Conservation (phyloP, 2,329 filamentous ascomycete genomes). For the Waltergamsia citrina region DNA sequence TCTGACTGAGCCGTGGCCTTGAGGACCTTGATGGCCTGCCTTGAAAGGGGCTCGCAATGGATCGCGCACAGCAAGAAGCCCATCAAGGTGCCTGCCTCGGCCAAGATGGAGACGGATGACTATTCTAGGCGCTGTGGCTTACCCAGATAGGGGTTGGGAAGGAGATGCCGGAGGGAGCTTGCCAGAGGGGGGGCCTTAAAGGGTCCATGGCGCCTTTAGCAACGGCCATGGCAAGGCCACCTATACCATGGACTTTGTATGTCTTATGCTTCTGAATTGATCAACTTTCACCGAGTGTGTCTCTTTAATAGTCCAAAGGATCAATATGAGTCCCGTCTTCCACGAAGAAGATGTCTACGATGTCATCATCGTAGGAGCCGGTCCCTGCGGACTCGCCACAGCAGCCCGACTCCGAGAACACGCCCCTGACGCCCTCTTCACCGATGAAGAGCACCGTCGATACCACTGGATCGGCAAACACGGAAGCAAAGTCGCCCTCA, state of each 20-base stretch:
- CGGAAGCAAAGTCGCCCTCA: constrained; percentile 48
- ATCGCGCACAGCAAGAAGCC: neutral
- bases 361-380: constrained; percentile 64
- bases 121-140: too few relatives aligned
- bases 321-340: neutral
- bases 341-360: constrained; percentile 40
- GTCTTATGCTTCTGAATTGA: too few relatives aligned
- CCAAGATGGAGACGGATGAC: too few relatives aligned
- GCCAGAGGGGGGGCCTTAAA: too few relatives aligned
- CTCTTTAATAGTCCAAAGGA: neutral
- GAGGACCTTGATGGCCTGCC: constrained; percentile 2
- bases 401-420: constrained; percentile 63
- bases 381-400: constrained; percentile 65
- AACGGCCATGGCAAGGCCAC: too few relatives aligned
- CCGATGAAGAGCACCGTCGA: constrained; percentile 73
- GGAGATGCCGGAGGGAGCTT: too few relatives aligned
- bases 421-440: constrained; percentile 71
- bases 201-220: too few relatives aligned
- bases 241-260: too few relatives aligned
- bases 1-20: too few relatives aligned
- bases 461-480: constrained; percentile 70
- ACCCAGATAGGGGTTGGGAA: too few relatives aligned
- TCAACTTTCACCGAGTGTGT: neutral
- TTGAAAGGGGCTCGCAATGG: neutral
- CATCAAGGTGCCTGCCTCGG: constrained; percentile 3